Conservation (phyloP, 805 yeast genomes). For the Pichia nakasei region DNA sequence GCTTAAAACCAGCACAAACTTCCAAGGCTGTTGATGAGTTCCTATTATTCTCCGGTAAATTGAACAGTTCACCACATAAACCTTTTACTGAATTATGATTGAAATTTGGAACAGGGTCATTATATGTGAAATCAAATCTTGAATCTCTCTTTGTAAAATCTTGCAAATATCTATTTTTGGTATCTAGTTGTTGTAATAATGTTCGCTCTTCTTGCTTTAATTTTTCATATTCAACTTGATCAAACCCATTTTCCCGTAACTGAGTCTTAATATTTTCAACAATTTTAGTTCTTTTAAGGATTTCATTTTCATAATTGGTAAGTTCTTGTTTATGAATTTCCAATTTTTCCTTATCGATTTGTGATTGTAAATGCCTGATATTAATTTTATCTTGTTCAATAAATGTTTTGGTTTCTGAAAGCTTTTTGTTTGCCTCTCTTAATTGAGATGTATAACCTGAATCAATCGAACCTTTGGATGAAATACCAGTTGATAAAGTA, state of each 20-base stretch:
- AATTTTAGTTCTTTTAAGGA: constrained; percentile 33
- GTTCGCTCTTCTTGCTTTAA: constrained; percentile 38
- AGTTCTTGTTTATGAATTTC: constrained; percentile 47
- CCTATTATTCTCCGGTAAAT: constrained; percentile 44
- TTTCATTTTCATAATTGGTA: constrained; percentile 36
- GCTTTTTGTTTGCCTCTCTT: constrained; percentile 47
- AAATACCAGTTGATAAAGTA: constrained; percentile 81
- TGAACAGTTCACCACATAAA: constrained; percentile 78
- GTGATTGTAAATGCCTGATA: constrained; percentile 38
- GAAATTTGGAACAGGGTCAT: constrained; percentile 55
- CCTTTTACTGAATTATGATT: constrained; percentile 66
- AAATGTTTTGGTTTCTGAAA: constrained; percentile 44
- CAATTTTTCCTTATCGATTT: constrained; percentile 38
- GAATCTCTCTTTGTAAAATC: constrained; percentile 54
- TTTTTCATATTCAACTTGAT: constrained; percentile 35
- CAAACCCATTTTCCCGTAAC: constrained; percentile 48
- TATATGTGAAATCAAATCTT: constrained; percentile 66
- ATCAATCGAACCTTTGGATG: constrained; percentile 66
- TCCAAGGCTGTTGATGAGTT: constrained; percentile 78
- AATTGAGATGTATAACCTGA: constrained; percentile 74
- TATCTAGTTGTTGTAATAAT: constrained; percentile 36
- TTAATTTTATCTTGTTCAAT: constrained; percentile 54
- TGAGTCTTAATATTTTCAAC: constrained; percentile 32
- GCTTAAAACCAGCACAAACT: constrained; percentile 86
- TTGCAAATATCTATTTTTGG: constrained; percentile 40